Conservation (phyloP, 768 basidiomycete species). For the Russula brevipes region DNA sequence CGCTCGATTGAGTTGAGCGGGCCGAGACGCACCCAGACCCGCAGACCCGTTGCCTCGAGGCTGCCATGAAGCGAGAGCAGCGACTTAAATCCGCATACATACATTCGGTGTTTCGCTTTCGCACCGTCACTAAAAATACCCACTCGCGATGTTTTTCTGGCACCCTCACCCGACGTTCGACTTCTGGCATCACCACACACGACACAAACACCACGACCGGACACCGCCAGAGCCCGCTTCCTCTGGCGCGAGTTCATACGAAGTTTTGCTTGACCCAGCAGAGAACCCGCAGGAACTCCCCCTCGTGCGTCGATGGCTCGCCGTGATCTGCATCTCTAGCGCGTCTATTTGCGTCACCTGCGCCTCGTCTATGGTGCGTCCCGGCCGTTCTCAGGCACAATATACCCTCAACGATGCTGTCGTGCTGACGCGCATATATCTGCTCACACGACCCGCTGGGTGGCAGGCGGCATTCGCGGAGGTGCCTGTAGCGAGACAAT, state of each 20-base stretch:
- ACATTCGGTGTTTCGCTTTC: too few species aligned
- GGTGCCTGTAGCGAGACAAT: conserved; percentile 34
- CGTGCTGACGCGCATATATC: neutral
- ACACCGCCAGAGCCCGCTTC: neutral
- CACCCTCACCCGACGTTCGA: conserved; percentile 7
- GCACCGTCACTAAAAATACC: too few species aligned
- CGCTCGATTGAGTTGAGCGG: too few species aligned
- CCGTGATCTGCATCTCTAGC: conserved; percentile 24
- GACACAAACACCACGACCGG: neutral
- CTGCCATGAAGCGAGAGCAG: too few species aligned
- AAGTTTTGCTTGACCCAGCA: conserved; percentile 21
- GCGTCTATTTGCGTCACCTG: conserved; percentile 28
- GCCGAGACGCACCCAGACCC: too few species aligned
- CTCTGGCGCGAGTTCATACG: neutral
- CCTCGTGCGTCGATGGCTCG: conserved; percentile 25
- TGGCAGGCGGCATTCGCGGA: conserved; percentile 38
- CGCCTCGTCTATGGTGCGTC: conserved; percentile 28
- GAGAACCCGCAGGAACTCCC: conserved; percentile 27
- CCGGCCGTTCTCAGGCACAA: too few species aligned
- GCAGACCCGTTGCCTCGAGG: too few species aligned
- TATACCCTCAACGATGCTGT: neutral
- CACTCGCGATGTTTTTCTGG: conserved; percentile 8
- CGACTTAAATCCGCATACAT: too few species aligned
- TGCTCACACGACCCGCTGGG: neutral
- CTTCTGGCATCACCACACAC: conserved; percentile 1